Percentiles rank a stretch among this genome's conserved stretches.
phyloP scores from a whole-genome alignment of 495 filamentous ascomycete species.

The Hypoxylon intermedium region DNA sequence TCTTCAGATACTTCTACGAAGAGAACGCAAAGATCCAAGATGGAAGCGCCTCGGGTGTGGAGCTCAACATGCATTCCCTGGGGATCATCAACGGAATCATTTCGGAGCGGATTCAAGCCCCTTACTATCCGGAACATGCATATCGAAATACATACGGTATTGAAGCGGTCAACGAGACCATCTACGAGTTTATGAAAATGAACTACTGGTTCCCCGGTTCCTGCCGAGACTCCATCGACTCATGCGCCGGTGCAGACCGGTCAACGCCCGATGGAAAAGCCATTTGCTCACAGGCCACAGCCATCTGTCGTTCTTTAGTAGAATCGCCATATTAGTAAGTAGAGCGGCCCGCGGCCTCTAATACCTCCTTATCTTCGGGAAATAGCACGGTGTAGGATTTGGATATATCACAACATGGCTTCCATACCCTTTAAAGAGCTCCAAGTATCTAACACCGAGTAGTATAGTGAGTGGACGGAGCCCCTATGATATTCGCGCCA shows the following conservation, averaged over 20 bases:
- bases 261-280: slow-evolving; percentile 47
- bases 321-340: slow-evolving; percentile 55
- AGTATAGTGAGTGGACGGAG: slow-evolving; percentile 52
- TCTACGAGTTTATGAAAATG: slow-evolving; percentile 49
- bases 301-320: slow-evolving; percentile 53
- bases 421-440: no score
- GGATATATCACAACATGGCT: no score
- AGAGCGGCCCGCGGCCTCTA: neutral
- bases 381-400: no score
- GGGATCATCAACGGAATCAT: slow-evolving; percentile 75
- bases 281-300: slow-evolving; percentile 51
- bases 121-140: slow-evolving; percentile 70
- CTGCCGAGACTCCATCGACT: slow-evolving; percentile 52
- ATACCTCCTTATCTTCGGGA: no score
- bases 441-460: slow-evolving; percentile 2
- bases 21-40: slow-evolving; percentile 58
- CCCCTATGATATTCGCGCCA: slow-evolving; percentile 60
- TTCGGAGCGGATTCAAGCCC: slow-evolving; percentile 68
- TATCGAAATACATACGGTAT: slow-evolving; percentile 79
- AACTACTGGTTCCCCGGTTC: slow-evolving; percentile 54
- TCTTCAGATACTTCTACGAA: slow-evolving; percentile 64
- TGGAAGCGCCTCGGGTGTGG: slow-evolving; percentile 52
- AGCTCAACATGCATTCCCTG: slow-evolving; percentile 62
- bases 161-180: slow-evolving; percentile 59
- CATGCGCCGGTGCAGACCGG: slow-evolving; percentile 48